Evolutionary conservation across 163 green algal genomes (phyloP).

Genomic region (Prototheca wickerhamii): DNA sequence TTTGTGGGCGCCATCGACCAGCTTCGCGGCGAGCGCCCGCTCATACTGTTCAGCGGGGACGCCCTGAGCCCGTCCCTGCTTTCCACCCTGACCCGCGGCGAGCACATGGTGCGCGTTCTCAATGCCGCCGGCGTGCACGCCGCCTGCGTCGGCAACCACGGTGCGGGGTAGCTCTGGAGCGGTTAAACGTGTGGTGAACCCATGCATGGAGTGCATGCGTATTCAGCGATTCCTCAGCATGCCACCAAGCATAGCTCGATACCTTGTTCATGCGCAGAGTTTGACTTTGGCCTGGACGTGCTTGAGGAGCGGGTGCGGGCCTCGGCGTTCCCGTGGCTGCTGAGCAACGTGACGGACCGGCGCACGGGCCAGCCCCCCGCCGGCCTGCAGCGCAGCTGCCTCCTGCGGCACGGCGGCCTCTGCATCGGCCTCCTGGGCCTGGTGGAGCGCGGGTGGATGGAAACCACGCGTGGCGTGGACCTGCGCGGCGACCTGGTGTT

Average conservation of each 20-base stretch:
- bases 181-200: neutral
- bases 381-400: slow-evolving; percentile 6
- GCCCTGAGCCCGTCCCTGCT: slow-evolving; percentile 60
- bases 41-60: slow-evolving; percentile 73
- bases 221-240: too few relatives aligned
- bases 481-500: slow-evolving; percentile 42
- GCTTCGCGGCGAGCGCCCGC: slow-evolving; percentile 21
- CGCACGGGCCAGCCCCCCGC: slow-evolving; percentile 34
- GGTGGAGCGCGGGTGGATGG: slow-evolving; percentile 65
- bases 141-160: slow-evolving; percentile 67
- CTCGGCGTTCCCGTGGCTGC: slow-evolving; percentile 71
- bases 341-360: slow-evolving; percentile 60
- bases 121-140: slow-evolving; percentile 51
- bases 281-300: slow-evolving; percentile 56
- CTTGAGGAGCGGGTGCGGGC: slow-evolving; percentile 18
- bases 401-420: slow-evolving; percentile 38
- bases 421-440: slow-evolving; percentile 58
- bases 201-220: too few relatives aligned
- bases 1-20: slow-evolving; percentile 24
- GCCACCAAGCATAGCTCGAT: too few relatives aligned
- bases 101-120: slow-evolving; percentile 67
- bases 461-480: slow-evolving; percentile 52
- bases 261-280: slow-evolving; percentile 9
- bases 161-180: neutral
- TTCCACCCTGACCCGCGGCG: slow-evolving; percentile 54